A percentile compares a stretch with the other conserved stretches of the same genome.
Evolutionary conservation across 2,329 filamentous ascomycete genomes (phyloP).

Genomic region (Coleophoma cylindrospora): DNA sequence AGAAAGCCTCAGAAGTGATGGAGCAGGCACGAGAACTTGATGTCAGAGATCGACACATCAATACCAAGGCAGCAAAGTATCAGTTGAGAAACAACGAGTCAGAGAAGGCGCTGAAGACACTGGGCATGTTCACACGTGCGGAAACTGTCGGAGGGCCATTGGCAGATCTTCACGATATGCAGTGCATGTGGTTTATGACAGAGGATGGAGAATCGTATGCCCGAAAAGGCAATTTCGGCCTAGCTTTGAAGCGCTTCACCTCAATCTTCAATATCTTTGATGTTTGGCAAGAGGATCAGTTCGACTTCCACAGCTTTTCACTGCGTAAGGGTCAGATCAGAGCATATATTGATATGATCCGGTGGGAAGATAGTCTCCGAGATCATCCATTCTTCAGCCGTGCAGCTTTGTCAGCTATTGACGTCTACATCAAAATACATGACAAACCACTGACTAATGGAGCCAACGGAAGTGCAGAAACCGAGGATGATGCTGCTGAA

Average conservation of each 20-base stretch:
- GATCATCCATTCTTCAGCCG: slow-evolving; percentile 91
- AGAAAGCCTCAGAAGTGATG: slow-evolving; percentile 82
- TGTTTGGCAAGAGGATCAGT: slow-evolving; percentile 96
- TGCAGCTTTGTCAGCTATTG: slow-evolving; percentile 75
- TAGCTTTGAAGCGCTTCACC: slow-evolving; percentile 90
- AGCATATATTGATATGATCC: slow-evolving; percentile 92
- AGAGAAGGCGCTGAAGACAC: slow-evolving; percentile 77
- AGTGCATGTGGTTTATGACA: slow-evolving; percentile 94
- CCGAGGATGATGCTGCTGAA: slow-evolving; percentile 56
- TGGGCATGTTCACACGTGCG: slow-evolving; percentile 90
- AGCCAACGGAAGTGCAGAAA: slow-evolving; percentile 48
- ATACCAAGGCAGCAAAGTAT: slow-evolving; percentile 97
- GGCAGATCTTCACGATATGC: slow-evolving; percentile 93
- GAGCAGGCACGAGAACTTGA: slow-evolving; percentile 81
- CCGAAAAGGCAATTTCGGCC: slow-evolving; percentile 73
- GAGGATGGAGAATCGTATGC: slow-evolving; percentile 91
- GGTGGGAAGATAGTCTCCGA: slow-evolving; percentile 88
- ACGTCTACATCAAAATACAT: slow-evolving; percentile 72
- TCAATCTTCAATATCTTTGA: slow-evolving; percentile 90
- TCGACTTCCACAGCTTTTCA: slow-evolving; percentile 97
- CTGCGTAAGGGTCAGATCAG: slow-evolving; percentile 94
- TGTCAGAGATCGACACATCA: slow-evolving; percentile 91
- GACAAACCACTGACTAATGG: slow-evolving; percentile 69
- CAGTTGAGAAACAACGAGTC: slow-evolving; percentile 90
- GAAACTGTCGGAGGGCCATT: slow-evolving; percentile 85